Evolutionary conservation across 768 basidiomycete genomes (phyloP).

Genomic region (Tricholoma flavovirens): DNA sequence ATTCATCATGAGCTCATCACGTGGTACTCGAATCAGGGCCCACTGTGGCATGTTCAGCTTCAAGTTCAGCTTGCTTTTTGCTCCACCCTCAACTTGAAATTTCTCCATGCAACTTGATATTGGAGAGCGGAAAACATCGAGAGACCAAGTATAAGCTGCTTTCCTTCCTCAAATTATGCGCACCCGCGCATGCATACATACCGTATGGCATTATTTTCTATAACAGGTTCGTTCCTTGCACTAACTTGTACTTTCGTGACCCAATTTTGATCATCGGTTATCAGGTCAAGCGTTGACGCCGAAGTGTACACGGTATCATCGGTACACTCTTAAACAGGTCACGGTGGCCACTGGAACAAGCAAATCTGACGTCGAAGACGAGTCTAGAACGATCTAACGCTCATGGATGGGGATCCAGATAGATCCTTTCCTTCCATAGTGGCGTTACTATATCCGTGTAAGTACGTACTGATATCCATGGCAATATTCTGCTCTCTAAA

Average conservation of each 20-base stretch:
- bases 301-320: background rate
- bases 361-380: background rate
- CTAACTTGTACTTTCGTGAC: background rate
- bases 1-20: background rate
- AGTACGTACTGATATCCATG: background rate
- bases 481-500: background rate
- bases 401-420: background rate
- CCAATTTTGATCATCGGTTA: background rate
- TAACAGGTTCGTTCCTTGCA: background rate
- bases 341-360: background rate
- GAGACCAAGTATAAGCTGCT: no score
- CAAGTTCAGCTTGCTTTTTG: no score
- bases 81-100: no score
- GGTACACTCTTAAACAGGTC: background rate
- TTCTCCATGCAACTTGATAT: no score
- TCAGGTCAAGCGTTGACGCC: background rate
- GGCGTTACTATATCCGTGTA: background rate
- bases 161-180: no score
- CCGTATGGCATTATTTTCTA: background rate
- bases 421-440: background rate
- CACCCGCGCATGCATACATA: no score
- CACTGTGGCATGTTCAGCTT: no score
- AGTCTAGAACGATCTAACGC: background rate
- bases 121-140: no score
- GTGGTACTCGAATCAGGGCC: no score